Evolutionary conservation across 1,284 basidiomycete genomes (phyloP).

Genomic region (Phlebopus sp.): DNA sequence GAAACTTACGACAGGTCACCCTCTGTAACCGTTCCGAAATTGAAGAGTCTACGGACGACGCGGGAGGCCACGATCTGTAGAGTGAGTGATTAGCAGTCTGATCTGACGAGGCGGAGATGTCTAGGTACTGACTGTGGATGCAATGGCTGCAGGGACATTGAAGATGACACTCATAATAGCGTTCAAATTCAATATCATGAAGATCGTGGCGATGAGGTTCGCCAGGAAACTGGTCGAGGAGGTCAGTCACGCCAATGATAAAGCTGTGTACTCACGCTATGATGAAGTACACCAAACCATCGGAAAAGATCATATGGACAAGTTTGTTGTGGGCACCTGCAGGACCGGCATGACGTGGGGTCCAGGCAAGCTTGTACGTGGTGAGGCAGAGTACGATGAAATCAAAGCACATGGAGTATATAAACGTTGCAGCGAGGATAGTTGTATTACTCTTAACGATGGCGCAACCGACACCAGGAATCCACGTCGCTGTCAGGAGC

Average conservation of each 20-base stretch:
- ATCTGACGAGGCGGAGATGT: neutral
- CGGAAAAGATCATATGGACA: constrained; percentile 32
- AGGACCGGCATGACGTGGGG: constrained; percentile 17
- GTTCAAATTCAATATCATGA: constrained; percentile 35
- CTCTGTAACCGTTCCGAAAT: constrained; percentile 46
- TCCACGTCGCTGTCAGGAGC: constrained; percentile 37
- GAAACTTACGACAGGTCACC: constrained; percentile 57
- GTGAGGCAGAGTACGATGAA: constrained; percentile 42
- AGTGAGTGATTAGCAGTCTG: constrained; percentile 8
- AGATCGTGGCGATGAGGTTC: constrained; percentile 33
- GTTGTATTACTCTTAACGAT: constrained; percentile 39
- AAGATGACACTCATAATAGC: constrained; percentile 35
- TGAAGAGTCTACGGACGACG: constrained; percentile 63
- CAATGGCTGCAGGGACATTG: constrained; percentile 37
- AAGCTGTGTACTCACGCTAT: constrained; percentile 25
- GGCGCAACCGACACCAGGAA: constrained; percentile 33
- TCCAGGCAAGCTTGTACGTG: constrained; percentile 34
- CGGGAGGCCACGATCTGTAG: constrained; percentile 66
- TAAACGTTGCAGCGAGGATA: constrained; percentile 41
- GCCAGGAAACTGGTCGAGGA: constrained; percentile 28
- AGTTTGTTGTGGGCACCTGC: constrained; percentile 21
- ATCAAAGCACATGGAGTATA: constrained; percentile 50
- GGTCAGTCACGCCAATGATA: neutral
- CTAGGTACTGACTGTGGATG: constrained; percentile 37
- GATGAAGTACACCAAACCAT: constrained; percentile 34